phyloP scores from a whole-genome alignment of 352 stramenopile species.

The Globisporangium alternatum region DNA sequence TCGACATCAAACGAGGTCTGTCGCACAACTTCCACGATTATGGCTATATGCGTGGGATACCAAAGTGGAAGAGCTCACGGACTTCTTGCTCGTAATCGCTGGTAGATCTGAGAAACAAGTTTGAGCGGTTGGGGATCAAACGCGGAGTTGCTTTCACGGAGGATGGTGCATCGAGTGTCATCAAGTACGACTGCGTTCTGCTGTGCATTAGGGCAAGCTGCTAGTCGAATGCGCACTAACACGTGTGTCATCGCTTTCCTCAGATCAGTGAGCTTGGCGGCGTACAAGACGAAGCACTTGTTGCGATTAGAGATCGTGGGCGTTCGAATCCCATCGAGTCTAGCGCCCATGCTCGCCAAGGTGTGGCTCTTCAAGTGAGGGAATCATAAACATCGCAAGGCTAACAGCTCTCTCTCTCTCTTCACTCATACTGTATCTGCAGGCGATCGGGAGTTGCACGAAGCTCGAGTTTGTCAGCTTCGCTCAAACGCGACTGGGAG shows the following conservation, averaged over 20 bases:
- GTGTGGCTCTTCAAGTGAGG: conserved; percentile 10
- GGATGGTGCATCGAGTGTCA: conserved; percentile 24
- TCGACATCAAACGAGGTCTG: conserved; percentile 49
- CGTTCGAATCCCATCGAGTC: conserved; percentile 22
- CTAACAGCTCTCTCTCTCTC: neutral
- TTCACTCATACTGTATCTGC: neutral
- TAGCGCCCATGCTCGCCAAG: conserved; percentile 29
- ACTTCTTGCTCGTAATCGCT: neutral
- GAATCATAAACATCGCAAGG: too few species aligned
- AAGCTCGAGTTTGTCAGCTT: conserved; percentile 21
- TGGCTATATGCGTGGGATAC: neutral
- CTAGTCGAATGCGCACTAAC: neutral
- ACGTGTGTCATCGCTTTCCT: neutral
- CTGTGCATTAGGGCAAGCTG: neutral
- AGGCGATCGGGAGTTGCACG: conserved; percentile 29
- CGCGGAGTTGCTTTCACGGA: conserved; percentile 39
- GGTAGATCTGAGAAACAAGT: conserved; percentile 56
- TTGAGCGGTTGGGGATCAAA: conserved; percentile 54
- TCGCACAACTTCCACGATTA: neutral
- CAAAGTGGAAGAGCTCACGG: neutral
- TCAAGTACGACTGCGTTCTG: conserved; percentile 24
- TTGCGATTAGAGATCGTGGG: conserved; percentile 37
- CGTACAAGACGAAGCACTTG: conserved; percentile 28
- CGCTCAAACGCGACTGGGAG: conserved; percentile 12
- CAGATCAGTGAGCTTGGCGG: conserved; percentile 24